Base-by-base conservation (phyloP, 176 grass and related monocot species). In the Hordeum marinum region DNA sequence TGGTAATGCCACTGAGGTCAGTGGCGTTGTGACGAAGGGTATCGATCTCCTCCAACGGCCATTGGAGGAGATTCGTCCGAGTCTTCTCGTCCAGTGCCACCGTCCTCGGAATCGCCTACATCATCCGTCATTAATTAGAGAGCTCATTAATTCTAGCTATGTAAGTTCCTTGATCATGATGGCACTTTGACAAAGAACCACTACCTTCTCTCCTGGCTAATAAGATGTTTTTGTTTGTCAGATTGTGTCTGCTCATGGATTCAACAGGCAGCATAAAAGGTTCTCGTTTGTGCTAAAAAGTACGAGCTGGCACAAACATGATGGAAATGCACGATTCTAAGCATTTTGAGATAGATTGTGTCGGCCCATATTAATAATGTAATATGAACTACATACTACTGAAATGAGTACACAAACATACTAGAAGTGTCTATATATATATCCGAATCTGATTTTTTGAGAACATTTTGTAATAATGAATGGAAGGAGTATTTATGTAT, bases 41-140 rank as follows among this genome's bases (percentile, higher is more conserved):
- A 15, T 93, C 88, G 21, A 90, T 72, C 57, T 90, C 91, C 34
- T 87, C 84, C 5, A 92, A 87, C 3, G 87, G 91, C 91, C 91
- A 93, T 20, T 93, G 91, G 13, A 92, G 69, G 31, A 92, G 68
- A 68, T 92, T 55, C 52, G 52, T 55, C 52, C 52, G 18, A 6
- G 52, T 55, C 18, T 55, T 55, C 18, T 55, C 18, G 52, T 55
- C 52, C 52, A 55, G 18, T 5, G 18, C 52, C 18, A 55, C 52
- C 7, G 52, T 55, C 52, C 52, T 55, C 52, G 52, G 52, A 55
- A 55, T 55, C 2, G 52, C 52, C 52, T 55, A 55, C 18, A 20
- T 8, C 52, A 55, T 55, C 20, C 52, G 21, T 6, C 52, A 55
- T 55, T 55, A 55, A 8, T 20, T 55, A 55, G 17, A 52, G 5